Evolutionary conservation across 768 basidiomycete species (phyloP), one percentile per base, ranked within the genome.

Genomic region (Suillus weaverae): DNA sequence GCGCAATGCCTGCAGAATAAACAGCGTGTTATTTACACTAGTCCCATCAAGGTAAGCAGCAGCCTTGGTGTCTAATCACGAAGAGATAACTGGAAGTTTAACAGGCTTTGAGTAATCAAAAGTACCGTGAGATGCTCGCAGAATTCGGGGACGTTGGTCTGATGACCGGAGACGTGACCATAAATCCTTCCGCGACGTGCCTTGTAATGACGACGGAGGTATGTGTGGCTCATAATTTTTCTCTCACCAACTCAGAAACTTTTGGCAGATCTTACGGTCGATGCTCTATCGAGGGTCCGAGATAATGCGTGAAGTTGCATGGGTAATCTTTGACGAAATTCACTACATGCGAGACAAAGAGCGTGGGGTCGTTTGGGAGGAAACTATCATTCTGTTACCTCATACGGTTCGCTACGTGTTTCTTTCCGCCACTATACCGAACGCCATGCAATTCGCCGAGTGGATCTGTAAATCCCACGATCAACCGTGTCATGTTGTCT

Each of bases 341-440:
- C 97, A 99, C 74, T 99, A 99, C 79, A 99, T 99, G 97, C 90
- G 97, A 66, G 97, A 99, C 81, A 95, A 95, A 72, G 97, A 99
- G 75, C 92, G 97, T 69, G 97, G 97, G 69, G 97, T 99, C 22
- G 97, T 99, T 33, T 99, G 97, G 97, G 97, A 99, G 78, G 96
- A 97, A 76, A 96, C 95, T 1, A 97, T 99, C 73, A 99, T 99
- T 70, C 87, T 99, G 2, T 87, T 99, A 13, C 97, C 97, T 10
- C 94, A 97, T 76, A 90, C 88, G 16, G 97, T 99, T 67, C 95
- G 92, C 78, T 97, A 97, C 75, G 97, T 99, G 65, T 99, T 99
- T 79, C 88, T 99, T 41, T 99, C 97, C 26, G 97, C 97, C 66
- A 99, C 97, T 18, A 99, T 99, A 61, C 97, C 97, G 51, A 99